phyloP scores from a whole-genome alignment of 2,329 filamentous ascomycete species.

The Calonectria leucothoes region DNA sequence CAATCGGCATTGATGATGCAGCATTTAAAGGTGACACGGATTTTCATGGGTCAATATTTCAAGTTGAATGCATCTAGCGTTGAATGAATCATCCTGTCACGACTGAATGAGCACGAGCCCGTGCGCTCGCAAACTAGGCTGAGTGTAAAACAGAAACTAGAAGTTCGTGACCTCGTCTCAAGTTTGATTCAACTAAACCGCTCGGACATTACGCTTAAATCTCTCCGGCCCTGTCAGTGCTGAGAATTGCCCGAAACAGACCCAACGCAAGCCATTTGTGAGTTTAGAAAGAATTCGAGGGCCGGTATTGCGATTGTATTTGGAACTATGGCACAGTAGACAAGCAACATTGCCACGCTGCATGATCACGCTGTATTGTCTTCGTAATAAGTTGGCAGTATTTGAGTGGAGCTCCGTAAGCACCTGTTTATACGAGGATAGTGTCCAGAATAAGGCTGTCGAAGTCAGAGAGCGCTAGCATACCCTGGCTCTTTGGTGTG shows the following conservation, averaged over 20 bases:
- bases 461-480: neutral
- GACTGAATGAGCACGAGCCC: neutral
- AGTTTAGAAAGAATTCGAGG: neutral
- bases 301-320: neutral
- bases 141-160: neutral
- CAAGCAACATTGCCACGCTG: neutral
- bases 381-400: neutral
- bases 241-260: neutral
- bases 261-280: neutral
- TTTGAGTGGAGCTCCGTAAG: neutral
- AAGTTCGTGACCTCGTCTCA: neutral
- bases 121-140: neutral
- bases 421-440: neutral
- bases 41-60: neutral
- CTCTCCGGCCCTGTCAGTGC: neutral
- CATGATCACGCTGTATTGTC: neutral
- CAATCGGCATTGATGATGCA: neutral
- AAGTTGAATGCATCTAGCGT: neutral
- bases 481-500: neutral
- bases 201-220: neutral
- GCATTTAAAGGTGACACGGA: neutral
- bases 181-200: neutral
- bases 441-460: neutral
- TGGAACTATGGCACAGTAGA: neutral
- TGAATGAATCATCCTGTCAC: neutral